Evolutionary conservation across 768 basidiomycete genomes (phyloP), one percentile per base, ranked within the genome.

Genomic region (Ramaria rubella): DNA sequence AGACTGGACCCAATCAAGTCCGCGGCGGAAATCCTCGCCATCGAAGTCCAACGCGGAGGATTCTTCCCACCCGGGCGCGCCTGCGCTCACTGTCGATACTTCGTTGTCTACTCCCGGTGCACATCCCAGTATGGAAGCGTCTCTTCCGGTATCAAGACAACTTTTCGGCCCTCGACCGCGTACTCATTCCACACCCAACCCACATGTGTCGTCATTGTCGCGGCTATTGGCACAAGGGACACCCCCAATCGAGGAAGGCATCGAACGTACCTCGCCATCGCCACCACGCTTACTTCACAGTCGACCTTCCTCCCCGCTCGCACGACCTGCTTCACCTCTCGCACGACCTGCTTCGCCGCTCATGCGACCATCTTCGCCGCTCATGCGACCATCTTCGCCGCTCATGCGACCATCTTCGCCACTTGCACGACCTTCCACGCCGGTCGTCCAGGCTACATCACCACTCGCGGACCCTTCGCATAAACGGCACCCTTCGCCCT

Each of bases 1-100:
- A 67, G 89, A 91, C 63, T 95, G 92, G 91, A 90, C 87, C 1
- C 87, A 90, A 63, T 82, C 86, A 1, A 78, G 75, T 46, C 61
- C 80, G 34, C 80, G 84, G 45, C 76, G 80, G 49, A 69, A 71
- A 30, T 75, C 75, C 7, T 76, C 77, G 8, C 79, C 76, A 65
- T 86, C 83, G 63, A 64, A 72, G 17, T 17, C 55, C 34, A 23
- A 30, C 14, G 33, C 34, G 14, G 46, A 59, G 19, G 55, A 19
- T 29, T 48, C 45, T 30, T 40, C 55, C 19, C 33, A 46, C 38
- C 49, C 45, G 50, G n/a, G 52, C 49, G 5, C 65, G 46, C 62
- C 68, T 30, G 69, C 67, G 52, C 40, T 63, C 54, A 11, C 60
- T 23, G 42, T 58, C 15, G 60, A 65, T 60, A 67, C 59, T 69